A percentile compares a stretch with the other conserved stretches of the same genome.
These are phyloP conservation scores for Rhizophagus sp. DNA, from an alignment of 192 early-diverging fungal genomes.

Conservation along the genomic window DNA sequence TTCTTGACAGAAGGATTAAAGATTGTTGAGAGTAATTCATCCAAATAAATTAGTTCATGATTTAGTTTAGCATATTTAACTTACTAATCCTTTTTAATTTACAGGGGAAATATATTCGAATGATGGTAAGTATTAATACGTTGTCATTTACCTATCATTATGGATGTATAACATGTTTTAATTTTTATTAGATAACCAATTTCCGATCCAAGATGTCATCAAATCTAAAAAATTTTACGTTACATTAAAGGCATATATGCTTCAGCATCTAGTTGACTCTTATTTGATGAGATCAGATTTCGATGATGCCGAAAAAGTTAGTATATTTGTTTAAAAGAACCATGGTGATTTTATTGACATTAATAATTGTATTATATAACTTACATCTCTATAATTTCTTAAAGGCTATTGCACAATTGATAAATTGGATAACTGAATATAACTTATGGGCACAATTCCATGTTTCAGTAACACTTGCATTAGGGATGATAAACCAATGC, in stretches of 20 bases:
- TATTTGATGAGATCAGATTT: slow-evolving; percentile 27
- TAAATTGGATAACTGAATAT: slow-evolving; percentile 20
- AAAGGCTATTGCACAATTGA: slow-evolving; percentile 37
- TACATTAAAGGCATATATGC: slow-evolving; percentile 25
- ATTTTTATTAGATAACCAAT: slow-evolving; percentile 16
- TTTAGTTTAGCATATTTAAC: not conserved
- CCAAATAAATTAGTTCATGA: not conserved
- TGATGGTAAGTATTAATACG: slow-evolving; percentile 15
- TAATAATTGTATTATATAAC: slow-evolving; percentile 24
- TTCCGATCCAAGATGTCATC: slow-evolving; percentile 26
- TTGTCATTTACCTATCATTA: not conserved
- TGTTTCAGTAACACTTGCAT: slow-evolving; percentile 9
- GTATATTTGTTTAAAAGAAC: slow-evolving; percentile 34
- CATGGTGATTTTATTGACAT: slow-evolving; percentile 30
- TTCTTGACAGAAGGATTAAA: slow-evolving; percentile 7
- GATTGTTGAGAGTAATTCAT: slow-evolving; percentile 8
- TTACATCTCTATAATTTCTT: slow-evolving; percentile 32
- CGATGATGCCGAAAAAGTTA: slow-evolving; percentile 23
- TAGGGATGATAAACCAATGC: slow-evolving; percentile 27
- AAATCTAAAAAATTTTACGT: slow-evolving; percentile 30
- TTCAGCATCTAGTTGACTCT: slow-evolving; percentile 15
- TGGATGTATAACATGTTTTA: not conserved
- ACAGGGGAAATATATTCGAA: slow-evolving; percentile 25
- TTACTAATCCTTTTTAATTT: not conserved
- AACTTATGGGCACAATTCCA: slow-evolving; percentile 26